These are phyloP conservation scores for Spencermartinsiella europaea DNA, from an alignment of 805 yeast species.

Conservation along the genomic window DNA sequence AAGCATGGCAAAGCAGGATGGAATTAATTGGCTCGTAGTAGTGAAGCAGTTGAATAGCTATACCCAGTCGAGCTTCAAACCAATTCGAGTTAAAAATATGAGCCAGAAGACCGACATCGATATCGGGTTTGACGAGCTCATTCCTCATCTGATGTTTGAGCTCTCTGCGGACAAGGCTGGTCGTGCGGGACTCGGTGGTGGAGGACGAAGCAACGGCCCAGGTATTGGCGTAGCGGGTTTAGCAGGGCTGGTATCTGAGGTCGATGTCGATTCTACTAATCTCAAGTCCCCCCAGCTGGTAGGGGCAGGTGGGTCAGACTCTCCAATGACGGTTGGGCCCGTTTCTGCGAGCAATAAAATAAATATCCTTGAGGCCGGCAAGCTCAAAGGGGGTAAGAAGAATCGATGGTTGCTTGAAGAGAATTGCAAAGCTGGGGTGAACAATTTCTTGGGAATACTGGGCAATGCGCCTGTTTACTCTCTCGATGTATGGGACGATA, in stretches of 20 bases:
- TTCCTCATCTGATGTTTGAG: conserved; percentile 39
- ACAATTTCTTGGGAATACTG: conserved; percentile 47
- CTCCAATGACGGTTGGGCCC: conserved; percentile 2
- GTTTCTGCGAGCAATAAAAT: conserved; percentile 12
- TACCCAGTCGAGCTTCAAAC: conserved; percentile 54
- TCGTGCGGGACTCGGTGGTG: neutral
- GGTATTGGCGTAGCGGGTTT: neutral
- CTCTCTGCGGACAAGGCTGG: conserved; percentile 10
- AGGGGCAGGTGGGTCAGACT: neutral
- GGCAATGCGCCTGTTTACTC: conserved; percentile 67
- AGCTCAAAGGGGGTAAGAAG: conserved; percentile 62
- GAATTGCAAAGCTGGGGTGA: conserved; percentile 58
- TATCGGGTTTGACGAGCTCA: conserved; percentile 62
- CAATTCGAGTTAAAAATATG: conserved; percentile 65
- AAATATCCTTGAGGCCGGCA: conserved; percentile 67
- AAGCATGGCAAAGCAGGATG: conserved; percentile 58
- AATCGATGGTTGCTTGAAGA: conserved; percentile 80
- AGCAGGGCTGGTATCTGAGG: neutral
- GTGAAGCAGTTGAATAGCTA: conserved; percentile 60
- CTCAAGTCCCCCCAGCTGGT: neutral
- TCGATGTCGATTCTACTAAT: neutral
- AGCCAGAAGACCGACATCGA: conserved; percentile 62
- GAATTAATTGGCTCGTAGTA: conserved; percentile 70
- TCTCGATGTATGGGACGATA: conserved; percentile 77
- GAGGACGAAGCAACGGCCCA: neutral